These are phyloP conservation scores for Hypoxylon subgilvum DNA, from an alignment of 495 filamentous ascomycete genomes.

Conservation along the genomic window DNA sequence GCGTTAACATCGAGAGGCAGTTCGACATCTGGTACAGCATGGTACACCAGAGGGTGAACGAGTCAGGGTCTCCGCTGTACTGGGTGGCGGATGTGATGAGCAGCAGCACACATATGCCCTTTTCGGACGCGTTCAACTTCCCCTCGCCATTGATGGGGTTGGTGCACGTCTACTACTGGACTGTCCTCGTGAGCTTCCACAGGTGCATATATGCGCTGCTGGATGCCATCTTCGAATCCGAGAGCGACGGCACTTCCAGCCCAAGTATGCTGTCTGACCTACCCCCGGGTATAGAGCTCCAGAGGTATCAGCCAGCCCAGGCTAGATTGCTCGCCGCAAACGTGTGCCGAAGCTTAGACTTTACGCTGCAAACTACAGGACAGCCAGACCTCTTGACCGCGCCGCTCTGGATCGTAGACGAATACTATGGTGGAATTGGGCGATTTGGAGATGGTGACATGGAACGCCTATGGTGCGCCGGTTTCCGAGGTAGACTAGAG, in stretches of 20 bases:
- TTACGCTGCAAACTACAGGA: slow-evolving; percentile 38
- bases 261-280: slow-evolving; percentile 27
- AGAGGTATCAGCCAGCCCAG: slow-evolving; percentile 36
- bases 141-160: slow-evolving; percentile 41
- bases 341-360: slow-evolving; percentile 50
- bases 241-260: neutral
- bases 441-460: slow-evolving; percentile 40
- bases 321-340: slow-evolving; percentile 43
- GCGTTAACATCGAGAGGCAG: slow-evolving; percentile 47
- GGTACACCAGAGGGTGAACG: slow-evolving; percentile 29
- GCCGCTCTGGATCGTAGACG: slow-evolving; percentile 41
- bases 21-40: slow-evolving; percentile 49
- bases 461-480: slow-evolving; percentile 53
- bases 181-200: slow-evolving; percentile 47
- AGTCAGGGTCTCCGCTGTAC: slow-evolving; percentile 32
- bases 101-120: slow-evolving; percentile 38
- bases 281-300: slow-evolving; percentile 35
- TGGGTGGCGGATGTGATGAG: slow-evolving; percentile 24
- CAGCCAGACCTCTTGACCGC: slow-evolving; percentile 51
- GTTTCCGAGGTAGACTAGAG: slow-evolving; percentile 39
- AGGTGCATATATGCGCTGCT: slow-evolving; percentile 48
- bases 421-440: slow-evolving; percentile 43
- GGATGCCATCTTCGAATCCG: slow-evolving; percentile 44
- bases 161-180: slow-evolving; percentile 51
- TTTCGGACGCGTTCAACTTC: slow-evolving; percentile 46